These are phyloP conservation scores for Cladosporium sphaerospermum DNA, from an alignment of 2,329 filamentous ascomycete genomes.

Conservation along the genomic window DNA sequence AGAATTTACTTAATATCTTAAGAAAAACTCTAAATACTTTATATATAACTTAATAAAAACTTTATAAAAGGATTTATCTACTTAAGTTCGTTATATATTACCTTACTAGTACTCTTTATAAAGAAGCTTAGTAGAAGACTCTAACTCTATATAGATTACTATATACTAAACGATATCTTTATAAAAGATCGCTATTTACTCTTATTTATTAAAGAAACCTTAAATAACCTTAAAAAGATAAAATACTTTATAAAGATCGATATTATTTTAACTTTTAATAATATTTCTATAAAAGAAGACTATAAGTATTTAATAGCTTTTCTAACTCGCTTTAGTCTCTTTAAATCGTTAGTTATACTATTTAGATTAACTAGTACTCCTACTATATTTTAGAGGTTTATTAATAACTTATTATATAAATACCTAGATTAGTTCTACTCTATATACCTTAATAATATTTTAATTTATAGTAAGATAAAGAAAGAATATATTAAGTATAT, in stretches of 20 bases:
- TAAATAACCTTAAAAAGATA: slow-evolving; percentile 20
- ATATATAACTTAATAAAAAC: background rate
- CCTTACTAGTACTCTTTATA: background rate
- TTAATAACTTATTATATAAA: slow-evolving; percentile 20
- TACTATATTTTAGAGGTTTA: slow-evolving; percentile 11
- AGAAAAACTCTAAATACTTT: background rate
- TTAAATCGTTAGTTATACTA: slow-evolving; percentile 30
- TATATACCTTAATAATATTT: slow-evolving; percentile 22
- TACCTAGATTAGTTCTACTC: slow-evolving; percentile 20
- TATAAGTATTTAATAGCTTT: slow-evolving; percentile 34
- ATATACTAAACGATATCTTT: slow-evolving; percentile 30
- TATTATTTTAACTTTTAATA: slow-evolving; percentile 29
- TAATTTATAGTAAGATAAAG: slow-evolving; percentile 18
- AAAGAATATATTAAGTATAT: slow-evolving; percentile 7
- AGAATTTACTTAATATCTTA: background rate
- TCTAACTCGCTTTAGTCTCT: slow-evolving; percentile 28
- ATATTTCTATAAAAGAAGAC: slow-evolving; percentile 28
- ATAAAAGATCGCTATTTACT: slow-evolving; percentile 31
- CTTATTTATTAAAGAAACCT: slow-evolving; percentile 29
- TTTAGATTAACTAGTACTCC: slow-evolving; percentile 17
- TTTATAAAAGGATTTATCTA: background rate
- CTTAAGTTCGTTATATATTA: background rate
- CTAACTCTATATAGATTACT: slow-evolving; percentile 25
- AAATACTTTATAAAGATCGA: slow-evolving; percentile 31
- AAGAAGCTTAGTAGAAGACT: background rate